phyloP scores from a whole-genome alignment of 768 basidiomycete genomes.

The Rhodotorula paludigena region DNA sequence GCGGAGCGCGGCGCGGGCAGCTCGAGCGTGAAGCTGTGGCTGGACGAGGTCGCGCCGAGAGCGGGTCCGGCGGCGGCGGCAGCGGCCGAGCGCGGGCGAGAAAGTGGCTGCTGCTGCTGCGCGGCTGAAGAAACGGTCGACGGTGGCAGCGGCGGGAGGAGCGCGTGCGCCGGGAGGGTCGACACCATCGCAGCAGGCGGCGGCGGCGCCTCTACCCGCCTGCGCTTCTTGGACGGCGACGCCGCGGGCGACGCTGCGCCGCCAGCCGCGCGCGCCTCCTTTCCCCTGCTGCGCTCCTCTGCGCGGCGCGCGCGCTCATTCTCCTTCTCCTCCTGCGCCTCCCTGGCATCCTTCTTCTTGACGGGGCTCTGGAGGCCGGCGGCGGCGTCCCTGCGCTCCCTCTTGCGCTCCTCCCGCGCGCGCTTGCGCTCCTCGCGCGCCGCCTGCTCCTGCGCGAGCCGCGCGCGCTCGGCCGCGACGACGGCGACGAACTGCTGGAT shows the following conservation, averaged over 20 bases:
- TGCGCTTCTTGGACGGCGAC: background rate
- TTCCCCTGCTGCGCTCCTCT: background rate
- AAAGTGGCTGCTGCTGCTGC: background rate
- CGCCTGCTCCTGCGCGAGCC: constrained; percentile 47
- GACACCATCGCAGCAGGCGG: background rate
- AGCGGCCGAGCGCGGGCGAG: background rate
- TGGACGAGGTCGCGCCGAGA: background rate
- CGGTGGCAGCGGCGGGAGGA: background rate
- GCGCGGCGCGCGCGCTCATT: background rate
- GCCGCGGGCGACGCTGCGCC: background rate
- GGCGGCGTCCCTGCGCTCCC: too few species aligned
- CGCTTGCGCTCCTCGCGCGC: constrained; percentile 1
- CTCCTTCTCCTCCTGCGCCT: background rate
- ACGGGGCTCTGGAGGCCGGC: background rate
- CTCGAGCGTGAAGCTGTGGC: background rate
- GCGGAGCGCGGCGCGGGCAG: background rate
- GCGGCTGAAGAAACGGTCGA: background rate
- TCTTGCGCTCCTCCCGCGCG: background rate
- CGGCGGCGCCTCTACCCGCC: background rate
- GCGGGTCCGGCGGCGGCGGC: background rate
- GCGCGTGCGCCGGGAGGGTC: background rate
- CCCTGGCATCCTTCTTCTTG: background rate
- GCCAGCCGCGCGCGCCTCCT: background rate
- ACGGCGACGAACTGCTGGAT: constrained; percentile 69
- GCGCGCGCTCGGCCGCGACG: constrained; percentile 56